Percentiles rank a stretch among this genome's conserved stretches.
These are phyloP conservation scores for Trichoderma polysporum DNA, from an alignment of 2,329 filamentous ascomycete species.

Conservation along the genomic window DNA sequence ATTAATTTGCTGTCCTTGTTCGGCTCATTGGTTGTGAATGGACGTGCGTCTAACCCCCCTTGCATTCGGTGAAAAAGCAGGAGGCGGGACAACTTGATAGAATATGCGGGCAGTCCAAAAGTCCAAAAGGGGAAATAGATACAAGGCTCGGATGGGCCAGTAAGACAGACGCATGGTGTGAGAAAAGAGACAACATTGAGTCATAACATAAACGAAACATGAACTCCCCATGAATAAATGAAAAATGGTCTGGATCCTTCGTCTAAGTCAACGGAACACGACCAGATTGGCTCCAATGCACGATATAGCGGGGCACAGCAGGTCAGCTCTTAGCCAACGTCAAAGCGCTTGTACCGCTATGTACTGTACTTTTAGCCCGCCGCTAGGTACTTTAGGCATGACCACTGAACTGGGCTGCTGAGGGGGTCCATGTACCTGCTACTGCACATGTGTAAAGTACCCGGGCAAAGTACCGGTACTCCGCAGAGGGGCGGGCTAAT, in stretches of 20 bases:
- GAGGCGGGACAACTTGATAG: neutral
- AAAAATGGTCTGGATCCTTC: neutral
- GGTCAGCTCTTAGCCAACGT: neutral
- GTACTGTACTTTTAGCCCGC: neutral
- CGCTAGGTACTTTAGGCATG: no score
- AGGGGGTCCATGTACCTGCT: no score
- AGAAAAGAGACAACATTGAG: neutral
- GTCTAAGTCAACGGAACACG: constrained; percentile 1
- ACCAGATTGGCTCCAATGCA: constrained; percentile 2
- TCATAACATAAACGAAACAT: neutral
- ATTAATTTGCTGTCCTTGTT: neutral
- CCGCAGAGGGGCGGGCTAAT: constrained; percentile 11
- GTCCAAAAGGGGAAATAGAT: neutral
- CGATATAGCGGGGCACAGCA: neutral
- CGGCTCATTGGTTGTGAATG: neutral
- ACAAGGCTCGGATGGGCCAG: neutral
- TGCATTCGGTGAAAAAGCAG: neutral
- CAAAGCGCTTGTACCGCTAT: neutral
- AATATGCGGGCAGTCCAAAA: neutral
- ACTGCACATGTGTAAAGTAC: neutral
- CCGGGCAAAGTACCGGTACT: neutral
- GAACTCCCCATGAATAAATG: neutral
- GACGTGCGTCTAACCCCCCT: neutral
- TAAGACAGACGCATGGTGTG: neutral
- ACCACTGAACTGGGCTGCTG: neutral